Evolutionary conservation across 176 grass and related monocot species (phyloP).

Genomic region (Phyllostachys edulis): DNA sequence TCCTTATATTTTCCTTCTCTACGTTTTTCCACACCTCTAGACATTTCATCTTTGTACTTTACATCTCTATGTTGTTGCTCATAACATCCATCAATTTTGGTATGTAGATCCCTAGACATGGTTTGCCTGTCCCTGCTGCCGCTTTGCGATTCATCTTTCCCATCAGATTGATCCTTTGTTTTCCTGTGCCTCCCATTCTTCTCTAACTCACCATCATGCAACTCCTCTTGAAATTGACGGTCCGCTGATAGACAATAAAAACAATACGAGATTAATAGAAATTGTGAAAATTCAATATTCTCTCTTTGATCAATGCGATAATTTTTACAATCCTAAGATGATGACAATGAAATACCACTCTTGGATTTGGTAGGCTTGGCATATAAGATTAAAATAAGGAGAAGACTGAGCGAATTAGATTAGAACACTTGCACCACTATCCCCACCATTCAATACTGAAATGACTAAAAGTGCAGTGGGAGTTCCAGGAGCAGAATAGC

Average conservation of each 20-base stretch:
- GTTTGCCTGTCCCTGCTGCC: slow-evolving; percentile 17
- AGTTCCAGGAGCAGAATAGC: not conserved
- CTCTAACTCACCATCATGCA: slow-evolving; percentile 29
- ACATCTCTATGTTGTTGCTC: slow-evolving; percentile 27
- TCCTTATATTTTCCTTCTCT: slow-evolving; percentile 23
- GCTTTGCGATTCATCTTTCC: slow-evolving; percentile 32
- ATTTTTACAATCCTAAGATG: not conserved
- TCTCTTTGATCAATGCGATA: not conserved
- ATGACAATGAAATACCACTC: not conserved
- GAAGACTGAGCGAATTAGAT: not conserved
- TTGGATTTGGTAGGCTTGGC: not conserved
- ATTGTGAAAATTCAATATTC: not conserved
- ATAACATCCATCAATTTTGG: slow-evolving; percentile 4
- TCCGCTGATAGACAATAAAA: slow-evolving; percentile 28
- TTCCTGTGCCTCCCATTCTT: slow-evolving; percentile 27
- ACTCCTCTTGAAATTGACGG: slow-evolving; percentile 21
- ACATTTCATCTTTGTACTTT: slow-evolving; percentile 18
- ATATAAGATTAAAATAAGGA: not conserved
- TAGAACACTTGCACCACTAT: not conserved
- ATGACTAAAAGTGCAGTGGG: not conserved
- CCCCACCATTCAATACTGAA: not conserved
- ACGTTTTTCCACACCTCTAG: slow-evolving; percentile 5
- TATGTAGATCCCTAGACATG: slow-evolving; percentile 5
- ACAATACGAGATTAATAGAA: not conserved
- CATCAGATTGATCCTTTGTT: slow-evolving; percentile 26